Conservation (phyloP, 2,329 filamentous ascomycete genomes). For the Aspergillus fijiensis region DNA sequence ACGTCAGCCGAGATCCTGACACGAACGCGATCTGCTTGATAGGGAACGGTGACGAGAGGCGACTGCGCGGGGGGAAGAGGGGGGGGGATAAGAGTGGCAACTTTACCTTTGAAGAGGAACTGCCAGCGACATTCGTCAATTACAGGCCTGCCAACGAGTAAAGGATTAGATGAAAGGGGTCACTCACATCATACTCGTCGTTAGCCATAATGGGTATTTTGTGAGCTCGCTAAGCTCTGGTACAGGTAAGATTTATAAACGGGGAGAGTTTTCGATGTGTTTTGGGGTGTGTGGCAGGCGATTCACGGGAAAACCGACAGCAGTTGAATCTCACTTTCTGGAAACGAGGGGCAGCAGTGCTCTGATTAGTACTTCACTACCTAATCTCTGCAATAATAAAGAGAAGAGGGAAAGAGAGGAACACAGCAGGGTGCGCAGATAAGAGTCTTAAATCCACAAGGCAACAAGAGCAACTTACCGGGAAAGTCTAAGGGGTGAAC, state of each 20-base stretch:
- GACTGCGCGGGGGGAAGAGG: slow-evolving; percentile 11
- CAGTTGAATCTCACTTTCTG: slow-evolving; percentile 13
- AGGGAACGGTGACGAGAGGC: slow-evolving; percentile 18
- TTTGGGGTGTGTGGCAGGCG: slow-evolving; percentile 17
- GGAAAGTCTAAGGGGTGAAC: slow-evolving; percentile 13
- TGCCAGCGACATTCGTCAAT: slow-evolving; percentile 43
- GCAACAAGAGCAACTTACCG: slow-evolving; percentile 13
- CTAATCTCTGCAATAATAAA: background rate
- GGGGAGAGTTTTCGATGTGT: slow-evolving; percentile 20
- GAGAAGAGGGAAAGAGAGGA: background rate
- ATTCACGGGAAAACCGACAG: slow-evolving; percentile 12
- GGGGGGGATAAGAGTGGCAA: slow-evolving; percentile 23
- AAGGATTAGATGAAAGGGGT: background rate
- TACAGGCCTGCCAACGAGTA: slow-evolving; percentile 1
- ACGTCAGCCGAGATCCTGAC: slow-evolving; percentile 20
- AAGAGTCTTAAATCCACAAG: background rate
- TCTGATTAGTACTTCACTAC: slow-evolving; percentile 14
- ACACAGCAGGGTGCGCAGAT: background rate
- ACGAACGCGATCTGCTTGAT: slow-evolving; percentile 1
- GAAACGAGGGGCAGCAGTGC: slow-evolving; percentile 10
- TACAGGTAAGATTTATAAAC: slow-evolving; percentile 23
- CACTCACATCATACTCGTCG: slow-evolving; percentile 98
- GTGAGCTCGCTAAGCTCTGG: slow-evolving; percentile 24
- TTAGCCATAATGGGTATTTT: slow-evolving; percentile 72
- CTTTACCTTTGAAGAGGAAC: slow-evolving; percentile 98